Conservation (phyloP, 768 basidiomycete genomes). For the Termitomyces sp. region DNA sequence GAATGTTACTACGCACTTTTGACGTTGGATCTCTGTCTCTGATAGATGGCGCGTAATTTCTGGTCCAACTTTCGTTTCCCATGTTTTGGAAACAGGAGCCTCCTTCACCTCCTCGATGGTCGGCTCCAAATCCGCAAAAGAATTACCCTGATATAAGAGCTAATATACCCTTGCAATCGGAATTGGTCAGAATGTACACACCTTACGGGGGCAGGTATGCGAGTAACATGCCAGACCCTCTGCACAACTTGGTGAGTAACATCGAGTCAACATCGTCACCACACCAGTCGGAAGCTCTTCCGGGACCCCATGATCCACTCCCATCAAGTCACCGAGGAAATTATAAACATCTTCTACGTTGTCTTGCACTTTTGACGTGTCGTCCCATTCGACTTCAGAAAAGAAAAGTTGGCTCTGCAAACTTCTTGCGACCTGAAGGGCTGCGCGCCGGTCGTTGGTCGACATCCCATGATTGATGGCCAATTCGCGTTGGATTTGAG, state of each 20-base stretch:
- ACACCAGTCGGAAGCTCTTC: conserved; percentile 84
- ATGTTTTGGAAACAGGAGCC: conserved; percentile 27
- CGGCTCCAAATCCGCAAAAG: conserved; percentile 21
- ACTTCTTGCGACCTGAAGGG: conserved; percentile 83
- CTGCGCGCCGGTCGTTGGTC: conserved; percentile 74
- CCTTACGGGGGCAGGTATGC: conserved; percentile 71
- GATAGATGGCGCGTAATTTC: conserved; percentile 46
- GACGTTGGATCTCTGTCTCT: conserved; percentile 74
- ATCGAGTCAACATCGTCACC: conserved; percentile 83
- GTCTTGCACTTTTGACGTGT: conserved; percentile 63
- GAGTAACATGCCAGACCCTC: conserved; percentile 82
- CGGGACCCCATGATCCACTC: conserved; percentile 49
- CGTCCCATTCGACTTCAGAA: conserved; percentile 95
- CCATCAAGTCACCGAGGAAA: conserved; percentile 81
- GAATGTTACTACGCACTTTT: conserved; percentile 42
- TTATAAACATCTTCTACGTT: conserved; percentile 92
- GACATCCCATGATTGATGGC: conserved; percentile 69
- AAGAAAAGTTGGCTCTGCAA: conserved; percentile 93
- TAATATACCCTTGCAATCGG: not conserved
- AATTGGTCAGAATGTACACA: conserved; percentile 17
- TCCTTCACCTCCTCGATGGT: conserved; percentile 23
- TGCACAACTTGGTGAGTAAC: conserved; percentile 83
- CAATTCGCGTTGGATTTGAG: conserved; percentile 80
- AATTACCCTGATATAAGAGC: conserved; percentile 22
- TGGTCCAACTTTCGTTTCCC: conserved; percentile 40